Percentiles rank a stretch among this genome's conserved stretches.
These are phyloP conservation scores for Coemansia sp. DNA, from an alignment of 192 early-diverging fungal genomes.

Conservation along the genomic window DNA sequence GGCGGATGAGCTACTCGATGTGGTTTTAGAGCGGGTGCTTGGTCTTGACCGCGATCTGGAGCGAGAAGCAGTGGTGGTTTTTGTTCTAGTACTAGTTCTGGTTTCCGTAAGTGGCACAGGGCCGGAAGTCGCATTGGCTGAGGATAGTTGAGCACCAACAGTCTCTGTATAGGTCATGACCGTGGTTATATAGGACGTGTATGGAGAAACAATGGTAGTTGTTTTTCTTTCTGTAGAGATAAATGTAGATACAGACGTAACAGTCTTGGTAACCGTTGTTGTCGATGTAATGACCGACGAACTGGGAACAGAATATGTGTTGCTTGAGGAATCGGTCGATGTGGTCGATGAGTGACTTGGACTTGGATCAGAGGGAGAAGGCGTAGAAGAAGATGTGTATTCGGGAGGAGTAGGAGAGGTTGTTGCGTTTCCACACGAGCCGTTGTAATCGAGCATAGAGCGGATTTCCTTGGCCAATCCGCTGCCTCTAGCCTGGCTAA, in stretches of 20 bases:
- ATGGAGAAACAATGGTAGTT: slow-evolving; percentile 18
- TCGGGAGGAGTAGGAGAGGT: not conserved
- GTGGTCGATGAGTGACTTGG: not conserved
- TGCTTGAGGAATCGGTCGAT: not conserved
- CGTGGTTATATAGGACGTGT: slow-evolving; percentile 21
- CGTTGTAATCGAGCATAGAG: not conserved
- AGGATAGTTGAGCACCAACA: not conserved
- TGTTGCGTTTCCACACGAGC: slow-evolving; percentile 2
- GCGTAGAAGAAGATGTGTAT: not conserved
- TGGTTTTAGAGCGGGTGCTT: not conserved
- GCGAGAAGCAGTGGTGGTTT: slow-evolving; percentile 2
- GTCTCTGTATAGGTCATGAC: slow-evolving; percentile 17
- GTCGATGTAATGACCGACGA: slow-evolving; percentile 8
- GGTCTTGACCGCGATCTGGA: not conserved
- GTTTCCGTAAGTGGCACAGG: not conserved
- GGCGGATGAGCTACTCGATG: not conserved
- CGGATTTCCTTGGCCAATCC: slow-evolving; percentile 1
- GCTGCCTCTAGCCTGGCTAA: slow-evolving; percentile 7
- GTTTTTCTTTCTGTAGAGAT: slow-evolving; percentile 10
- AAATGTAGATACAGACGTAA: slow-evolving; percentile 42
- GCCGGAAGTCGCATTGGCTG: not conserved
- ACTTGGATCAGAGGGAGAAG: not conserved
- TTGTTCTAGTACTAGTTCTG: not conserved
- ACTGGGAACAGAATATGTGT: not conserved
- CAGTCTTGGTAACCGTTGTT: slow-evolving; percentile 22